These are phyloP conservation scores for Didymella segeticola DNA, from an alignment of 2,329 filamentous ascomycete genomes.

Conservation along the genomic window DNA sequence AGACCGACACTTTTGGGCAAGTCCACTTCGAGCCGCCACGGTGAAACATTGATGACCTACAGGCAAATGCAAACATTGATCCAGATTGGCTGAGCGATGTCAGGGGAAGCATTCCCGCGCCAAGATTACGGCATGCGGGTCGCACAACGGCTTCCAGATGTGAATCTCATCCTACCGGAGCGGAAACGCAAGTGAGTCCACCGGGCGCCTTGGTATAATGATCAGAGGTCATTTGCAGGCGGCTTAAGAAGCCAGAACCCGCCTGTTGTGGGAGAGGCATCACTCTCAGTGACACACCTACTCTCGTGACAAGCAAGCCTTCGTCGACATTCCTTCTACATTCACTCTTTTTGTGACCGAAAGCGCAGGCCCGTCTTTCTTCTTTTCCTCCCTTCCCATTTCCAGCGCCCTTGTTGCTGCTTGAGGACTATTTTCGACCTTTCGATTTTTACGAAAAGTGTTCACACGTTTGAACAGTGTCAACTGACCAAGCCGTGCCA, in stretches of 20 bases:
- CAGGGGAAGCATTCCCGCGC: constrained; percentile 27
- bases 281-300: constrained; percentile 35
- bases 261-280: constrained; percentile 28
- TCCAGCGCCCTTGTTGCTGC: constrained; percentile 29
- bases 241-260: constrained; percentile 30
- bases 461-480: constrained; percentile 22
- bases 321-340: constrained; percentile 40
- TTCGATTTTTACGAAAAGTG: constrained; percentile 11
- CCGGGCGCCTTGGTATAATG: constrained; percentile 18
- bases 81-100: constrained; percentile 33
- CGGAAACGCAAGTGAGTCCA: constrained; percentile 23
- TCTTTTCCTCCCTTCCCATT: constrained; percentile 22
- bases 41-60: constrained; percentile 14
- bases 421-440: constrained; percentile 10
- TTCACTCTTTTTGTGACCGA: constrained; percentile 35
- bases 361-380: constrained; percentile 43
- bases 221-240: constrained; percentile 12
- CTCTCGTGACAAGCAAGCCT: constrained; percentile 42
- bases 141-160: constrained; percentile 31
- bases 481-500: constrained; percentile 18
- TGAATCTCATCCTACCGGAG: constrained; percentile 28
- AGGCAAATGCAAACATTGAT: constrained; percentile 2
- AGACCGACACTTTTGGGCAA: constrained; percentile 16
- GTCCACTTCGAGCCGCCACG: constrained; percentile 16
- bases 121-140: constrained; percentile 27